Base-by-base conservation (phyloP, 208 protist genomes). In the Trypanosomatidae sp. region DNA sequence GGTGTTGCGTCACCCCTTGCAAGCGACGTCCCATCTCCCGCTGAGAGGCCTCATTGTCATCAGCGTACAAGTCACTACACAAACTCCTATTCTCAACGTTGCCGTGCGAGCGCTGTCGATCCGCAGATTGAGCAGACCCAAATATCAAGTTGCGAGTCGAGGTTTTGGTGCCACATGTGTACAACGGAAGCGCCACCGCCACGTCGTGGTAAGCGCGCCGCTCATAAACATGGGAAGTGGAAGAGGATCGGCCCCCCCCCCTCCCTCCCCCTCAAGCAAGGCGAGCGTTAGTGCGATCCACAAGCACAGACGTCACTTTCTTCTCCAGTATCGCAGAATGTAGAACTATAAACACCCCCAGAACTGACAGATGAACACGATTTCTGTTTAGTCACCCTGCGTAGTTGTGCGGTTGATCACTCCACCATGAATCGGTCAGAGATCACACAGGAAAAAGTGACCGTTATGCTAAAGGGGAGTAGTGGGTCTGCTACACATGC, bases 121-220 rank as follows among this genome's bases (percentile, higher is more conserved):
- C 25, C 49, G 41, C 17, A 5, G 22, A 10, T 13, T 41, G 13
- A 17, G 19, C 33, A 12, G 17, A 28, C 15, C 36, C 10, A n/a
- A 19, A 36, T 30, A 9, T 6, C 44, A 39, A 22, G 13, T 50
- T 36, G 12, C 25, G 50, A 10, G 36, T 10, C 1, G 39, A 28
- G 30, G 46, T 15, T 36, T 66, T 53, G 53, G 7, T 39, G 17
- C 75, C 49, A n/a, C 0, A 52, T 2, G 49, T 36, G 43, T 33
- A 8, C 19, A 41, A 22, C 17, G 25, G 47, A 58, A 28, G 46
- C 3, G 36, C 55, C 53, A 73, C 55, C 15, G 68, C 75, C 2
- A 67, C 68, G 19, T 69, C 68, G 22, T 71, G 75, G 46, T 74
- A 79, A 8, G 75, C 75, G 9, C 69, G 52, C 7, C 62, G 39